Evolutionary conservation across 768 basidiomycete genomes (phyloP), one percentile per base, ranked within the genome.

Genomic region (Royoungia palumana): DNA sequence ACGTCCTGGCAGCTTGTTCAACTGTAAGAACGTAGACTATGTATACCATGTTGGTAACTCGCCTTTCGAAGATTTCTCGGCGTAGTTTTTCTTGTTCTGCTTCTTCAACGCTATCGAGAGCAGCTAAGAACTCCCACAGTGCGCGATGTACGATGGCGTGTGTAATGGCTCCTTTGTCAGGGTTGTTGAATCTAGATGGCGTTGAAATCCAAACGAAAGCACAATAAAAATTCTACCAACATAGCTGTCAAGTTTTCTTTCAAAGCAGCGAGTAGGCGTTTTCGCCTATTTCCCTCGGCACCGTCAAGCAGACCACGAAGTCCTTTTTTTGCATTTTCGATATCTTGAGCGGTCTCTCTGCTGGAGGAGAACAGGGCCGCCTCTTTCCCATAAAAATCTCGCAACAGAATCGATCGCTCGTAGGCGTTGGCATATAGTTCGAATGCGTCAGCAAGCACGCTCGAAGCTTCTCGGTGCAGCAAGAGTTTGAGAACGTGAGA

Each of bases 351-450:
- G 38, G 78, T 83, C 13, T 81, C 82, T 17, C 62, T 70, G 0
- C 73, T 78, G 6, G 77, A 56, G 6, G 69, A 74, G 67, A 95
- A 92, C 25, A 97, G 69, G 3, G 77, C 72, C 1, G 83, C 85
- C 65, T 97, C 94, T 64, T 88, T 89, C 13, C 94, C 94, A 56
- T 93, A 97, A 54, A 96, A 92, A 51, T 93, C 90, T 16, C 86
- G 81, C 6, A 95, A 71, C 6, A 97, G 74, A 19, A 91, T 72
- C 0, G 85, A 78, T 17, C 90, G 81, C 59, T 95, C 92, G 55
- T 88, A 89, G 1, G 89, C 82, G 43, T 92, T 91, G 7, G 86
- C 79, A 60, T 92, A 88, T 0, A 94, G 77, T 62, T 94, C 93
- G 60, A 87, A 97, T 1, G 91, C 79, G 59, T 95, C 93, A 1